Evolutionary conservation across 768 basidiomycete species (phyloP), one percentile per base, ranked within the genome.

Genomic region (Strobilomyces confusus): DNA sequence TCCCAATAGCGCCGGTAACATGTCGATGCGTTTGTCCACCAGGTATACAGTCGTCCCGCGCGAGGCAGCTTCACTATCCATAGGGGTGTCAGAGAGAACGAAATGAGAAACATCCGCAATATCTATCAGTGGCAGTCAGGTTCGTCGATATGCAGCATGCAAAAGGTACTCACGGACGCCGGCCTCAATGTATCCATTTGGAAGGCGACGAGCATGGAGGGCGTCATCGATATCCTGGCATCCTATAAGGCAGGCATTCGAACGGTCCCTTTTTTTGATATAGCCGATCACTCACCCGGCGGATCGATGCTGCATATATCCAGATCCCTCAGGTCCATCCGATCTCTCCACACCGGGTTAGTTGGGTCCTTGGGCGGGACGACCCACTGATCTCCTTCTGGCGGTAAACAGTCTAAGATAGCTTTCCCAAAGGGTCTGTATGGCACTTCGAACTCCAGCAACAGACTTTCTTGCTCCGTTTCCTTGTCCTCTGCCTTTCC

Each of bases 171-270:
- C 63, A 98, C 95, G 95, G 60, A 99, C 97, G 49, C 97, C 97
- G 32, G 94, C 93, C 67, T 99, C 92, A 53, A 98, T 88, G 69
- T 95, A 92, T 2, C 95, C 95, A 62, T 95, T 95, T 0, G 92
- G 85, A 19, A 99, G 73, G 26, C 71, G 77, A 40, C 87, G 79
- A 14, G 95, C 97, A 69, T 99, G 97, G 14, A 99, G 73, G 0
- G 97, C 97, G 68, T 99, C 97, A 63, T 99, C 97, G 17, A 99
- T 99, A 72, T 99, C 97, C 63, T 95, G 92, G 72, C 97, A 98
- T 43, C 83, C 94, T 95, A 53, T 14, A 33, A 13, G 14, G 19
- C n/a, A 38, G 26, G 1, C 36, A 44, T 15, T 40, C 8, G 63
- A 70, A 30, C 30, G 25, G 46, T 29, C 33, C 2, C 2, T 44